These are phyloP conservation scores for Discostella pseudostelligera DNA, from an alignment of 108 stramenopile genomes.

Conservation along the genomic window DNA sequence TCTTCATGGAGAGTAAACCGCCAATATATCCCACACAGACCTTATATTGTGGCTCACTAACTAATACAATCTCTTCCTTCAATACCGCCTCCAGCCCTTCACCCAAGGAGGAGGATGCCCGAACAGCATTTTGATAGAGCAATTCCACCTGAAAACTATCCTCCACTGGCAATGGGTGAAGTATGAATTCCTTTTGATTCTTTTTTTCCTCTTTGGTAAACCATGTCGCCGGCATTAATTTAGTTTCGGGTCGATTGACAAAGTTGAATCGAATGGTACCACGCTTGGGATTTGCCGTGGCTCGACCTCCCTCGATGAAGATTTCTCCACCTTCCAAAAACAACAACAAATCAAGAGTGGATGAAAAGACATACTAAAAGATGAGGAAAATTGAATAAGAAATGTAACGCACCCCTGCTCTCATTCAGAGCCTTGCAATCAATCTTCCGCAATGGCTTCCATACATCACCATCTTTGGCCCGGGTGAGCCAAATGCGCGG, in stretches of 20 bases:
- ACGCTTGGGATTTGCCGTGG: constrained; percentile 59
- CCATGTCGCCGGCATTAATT: constrained; percentile 71
- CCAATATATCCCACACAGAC: constrained; percentile 41
- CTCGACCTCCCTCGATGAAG: constrained; percentile 63
- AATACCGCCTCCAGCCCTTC: constrained; percentile 57
- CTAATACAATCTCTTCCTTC: constrained; percentile 53
- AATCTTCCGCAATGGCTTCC: constrained; percentile 75
- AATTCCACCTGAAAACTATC: constrained; percentile 59
- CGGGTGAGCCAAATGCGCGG: constrained; percentile 56
- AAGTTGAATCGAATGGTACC: constrained; percentile 64
- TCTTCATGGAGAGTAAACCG: constrained; percentile 45
- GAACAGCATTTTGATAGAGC: constrained; percentile 66
- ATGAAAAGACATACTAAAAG: background rate
- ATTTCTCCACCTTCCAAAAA: constrained; percentile 32
- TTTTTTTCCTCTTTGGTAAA: constrained; percentile 57
- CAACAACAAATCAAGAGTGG: background rate
- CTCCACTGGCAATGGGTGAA: constrained; percentile 49
- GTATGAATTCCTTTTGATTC: constrained; percentile 45
- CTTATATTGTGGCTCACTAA: constrained; percentile 45
- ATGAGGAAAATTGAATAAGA: background rate
- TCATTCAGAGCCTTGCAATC: constrained; percentile 77
- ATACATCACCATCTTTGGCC: constrained; percentile 52
- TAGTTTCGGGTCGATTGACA: constrained; percentile 36
- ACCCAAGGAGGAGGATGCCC: constrained; percentile 50
- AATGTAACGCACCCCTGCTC: constrained; percentile 20